Evolutionary conservation across 192 early-diverging fungal genomes (phyloP).

Genomic region (Coemansia nantahalensis): DNA sequence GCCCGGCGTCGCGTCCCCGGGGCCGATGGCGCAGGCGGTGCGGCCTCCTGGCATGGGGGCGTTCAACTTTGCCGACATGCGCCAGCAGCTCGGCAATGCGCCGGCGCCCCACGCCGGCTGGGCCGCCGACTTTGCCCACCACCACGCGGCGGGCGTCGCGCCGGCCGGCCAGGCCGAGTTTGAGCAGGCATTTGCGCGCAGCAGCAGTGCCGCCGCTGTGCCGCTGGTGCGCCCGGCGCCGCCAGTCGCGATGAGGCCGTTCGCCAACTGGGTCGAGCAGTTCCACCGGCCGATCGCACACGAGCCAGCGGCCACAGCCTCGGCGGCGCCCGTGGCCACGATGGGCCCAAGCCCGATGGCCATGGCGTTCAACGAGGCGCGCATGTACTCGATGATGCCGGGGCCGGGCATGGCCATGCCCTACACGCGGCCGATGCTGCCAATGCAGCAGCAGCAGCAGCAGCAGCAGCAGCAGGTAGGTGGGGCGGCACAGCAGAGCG

Average conservation of each 20-base stretch:
- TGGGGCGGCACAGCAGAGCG: conserved; percentile 38
- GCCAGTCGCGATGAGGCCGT: conserved; percentile 8
- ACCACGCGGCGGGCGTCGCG: conserved; percentile 34
- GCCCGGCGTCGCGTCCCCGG: conserved; percentile 18
- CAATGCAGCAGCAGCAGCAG: conserved; percentile 16
- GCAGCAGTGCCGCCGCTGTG: conserved; percentile 4
- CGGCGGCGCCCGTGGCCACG: conserved; percentile 7
- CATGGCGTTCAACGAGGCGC: conserved; percentile 69
- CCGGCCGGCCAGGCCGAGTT: conserved; percentile 36
- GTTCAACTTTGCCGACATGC: conserved; percentile 73
- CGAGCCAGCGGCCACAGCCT: conserved; percentile 1
- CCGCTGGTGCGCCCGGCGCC: conserved; percentile 42
- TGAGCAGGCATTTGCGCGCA: conserved; percentile 40
- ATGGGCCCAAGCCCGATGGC: conserved; percentile 40
- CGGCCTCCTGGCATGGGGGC: conserved; percentile 21
- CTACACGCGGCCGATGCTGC: conserved; percentile 13
- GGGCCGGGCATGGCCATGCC: conserved; percentile 36
- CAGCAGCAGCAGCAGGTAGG: conserved; percentile 44
- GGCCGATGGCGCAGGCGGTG: conserved; percentile 25
- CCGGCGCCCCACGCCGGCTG: conserved; percentile 55
- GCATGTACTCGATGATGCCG: conserved; percentile 45
- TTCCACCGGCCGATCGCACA: conserved; percentile 49
- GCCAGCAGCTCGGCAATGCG: conserved; percentile 62
- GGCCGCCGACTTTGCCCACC: conserved; percentile 70
- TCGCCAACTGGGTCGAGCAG: conserved; percentile 52